phyloP scores from a whole-genome alignment of 441 rosid genomes.

The Biscutella laevigata region DNA sequence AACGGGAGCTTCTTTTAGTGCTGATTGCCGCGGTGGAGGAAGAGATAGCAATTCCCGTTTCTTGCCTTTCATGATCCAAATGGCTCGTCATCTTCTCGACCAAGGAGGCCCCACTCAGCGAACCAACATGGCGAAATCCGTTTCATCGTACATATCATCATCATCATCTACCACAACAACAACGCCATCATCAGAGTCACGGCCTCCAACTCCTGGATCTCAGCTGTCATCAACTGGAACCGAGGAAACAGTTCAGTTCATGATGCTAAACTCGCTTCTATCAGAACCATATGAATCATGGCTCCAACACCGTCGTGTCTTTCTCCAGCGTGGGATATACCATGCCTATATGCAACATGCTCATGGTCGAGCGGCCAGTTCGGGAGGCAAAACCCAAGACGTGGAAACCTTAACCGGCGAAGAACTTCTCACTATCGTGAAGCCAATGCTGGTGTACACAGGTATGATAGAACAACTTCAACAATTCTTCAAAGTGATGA shows the following conservation, averaged over 20 bases:
- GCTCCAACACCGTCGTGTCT: slow-evolving; percentile 85
- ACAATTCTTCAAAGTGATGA: slow-evolving; percentile 63
- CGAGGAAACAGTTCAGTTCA: slow-evolving; percentile 93
- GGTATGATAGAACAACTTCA: slow-evolving; percentile 98
- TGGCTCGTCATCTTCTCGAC: slow-evolving; percentile 97
- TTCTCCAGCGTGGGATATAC: slow-evolving; percentile 89
- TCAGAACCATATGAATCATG: slow-evolving; percentile 92
- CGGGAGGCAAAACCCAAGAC: slow-evolving; percentile 28
- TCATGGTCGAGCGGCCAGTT: slow-evolving; percentile 59
- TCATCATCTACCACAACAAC: slow-evolving; percentile 22
- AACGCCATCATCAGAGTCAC: slow-evolving; percentile 35
- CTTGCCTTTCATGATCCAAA: slow-evolving; percentile 96
- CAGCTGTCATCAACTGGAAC: slow-evolving; percentile 54
- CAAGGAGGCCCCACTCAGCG: slow-evolving; percentile 85
- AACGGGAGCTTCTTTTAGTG: slow-evolving; percentile 93
- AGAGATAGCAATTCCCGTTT: slow-evolving; percentile 98
- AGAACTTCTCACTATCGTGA: slow-evolving; percentile 59
- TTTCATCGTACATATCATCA: slow-evolving; percentile 58
- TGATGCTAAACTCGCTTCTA: slow-evolving; percentile 98
- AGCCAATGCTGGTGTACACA: slow-evolving; percentile 91
- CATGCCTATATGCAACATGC: slow-evolving; percentile 93
- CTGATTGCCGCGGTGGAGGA: slow-evolving; percentile 95
- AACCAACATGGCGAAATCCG: slow-evolving; percentile 73
- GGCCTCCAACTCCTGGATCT: slow-evolving; percentile 44
- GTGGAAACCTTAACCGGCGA: slow-evolving; percentile 35